Base-by-base conservation (phyloP, 352 stramenopile genomes). In the Globisporangium splendens region DNA sequence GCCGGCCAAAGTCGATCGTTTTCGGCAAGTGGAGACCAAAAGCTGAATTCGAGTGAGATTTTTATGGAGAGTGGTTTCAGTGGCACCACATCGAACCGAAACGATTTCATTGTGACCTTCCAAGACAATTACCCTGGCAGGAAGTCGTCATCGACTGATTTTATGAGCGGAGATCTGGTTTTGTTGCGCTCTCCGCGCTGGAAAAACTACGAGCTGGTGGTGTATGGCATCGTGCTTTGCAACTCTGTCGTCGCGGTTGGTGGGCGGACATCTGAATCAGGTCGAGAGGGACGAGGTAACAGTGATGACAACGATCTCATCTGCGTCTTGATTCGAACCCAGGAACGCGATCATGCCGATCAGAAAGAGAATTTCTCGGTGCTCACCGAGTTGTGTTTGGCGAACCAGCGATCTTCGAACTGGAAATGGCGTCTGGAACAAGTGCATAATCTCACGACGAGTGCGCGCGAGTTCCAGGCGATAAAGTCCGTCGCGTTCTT, bases 401-500 rank as follows among this genome's bases (percentile, higher is more conserved):
- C 79, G 14, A 92, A 91, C 63, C 75, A 87, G 55, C 70, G 69
- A 0, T 69, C 63, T 1, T 18, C 68, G 2, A 77, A 74, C 24
- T 91, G 82, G 82, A 67, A 62, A 50, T 92, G 82, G 82, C 68
- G 73, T 2, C 64, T 90, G 3, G 75, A 86, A 31, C 70, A 88
- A 59, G 77, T 89, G 10, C 74, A 90, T 62, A 92, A 89, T 54
- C 76, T 79, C 46, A 89, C 74, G 24, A 92, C 82, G 11, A 90
- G 77, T 48, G 79, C 82, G 2, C 75, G 84, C n/a, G 84, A 94
- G 65, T 94, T 82, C 54, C 84, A 94, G 49, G 84, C 84, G 20
- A 78, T 91, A 33, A 79, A 86, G 47, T 77, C 84, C 1, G 68
- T 91, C 15, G 58, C 61, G 8, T 84, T 84, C 50, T 76, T 89